A percentile compares a stretch with the other conserved stretches of the same genome.
Conservation (phyloP, 2,329 filamentous ascomycete genomes). For the Chaetomium strumarium region DNA sequence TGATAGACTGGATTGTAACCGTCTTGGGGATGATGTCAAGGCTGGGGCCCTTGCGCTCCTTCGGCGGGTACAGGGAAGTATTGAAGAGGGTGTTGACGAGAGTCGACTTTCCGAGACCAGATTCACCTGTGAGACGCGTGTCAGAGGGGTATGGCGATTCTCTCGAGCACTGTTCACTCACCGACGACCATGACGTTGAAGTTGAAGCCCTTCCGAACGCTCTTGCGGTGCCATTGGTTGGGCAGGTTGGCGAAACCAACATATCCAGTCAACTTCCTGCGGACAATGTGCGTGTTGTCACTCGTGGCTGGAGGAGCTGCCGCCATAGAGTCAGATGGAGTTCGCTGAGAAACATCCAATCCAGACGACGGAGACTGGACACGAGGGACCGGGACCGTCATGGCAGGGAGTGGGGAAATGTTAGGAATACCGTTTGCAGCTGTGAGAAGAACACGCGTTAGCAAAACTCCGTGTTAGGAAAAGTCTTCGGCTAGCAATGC, state of each 20-base stretch:
- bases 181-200: constrained; percentile 99
- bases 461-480: constrained; percentile 22
- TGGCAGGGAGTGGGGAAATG: constrained; percentile 34
- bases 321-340: constrained; percentile 35
- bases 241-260: constrained; percentile 98
- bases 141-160: neutral
- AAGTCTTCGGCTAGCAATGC: constrained; percentile 16
- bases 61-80: constrained; percentile 96
- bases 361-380: constrained; percentile 34
- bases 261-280: constrained; percentile 95
- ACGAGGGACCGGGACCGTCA: constrained; percentile 36
- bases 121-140: constrained; percentile 66
- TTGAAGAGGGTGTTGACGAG: constrained; percentile 99
- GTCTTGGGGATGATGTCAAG: constrained; percentile 99
- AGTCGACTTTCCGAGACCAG: constrained; percentile 96
- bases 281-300: constrained; percentile 90
- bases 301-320: constrained; percentile 43
- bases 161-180: constrained; percentile 43
- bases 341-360: constrained; percentile 29
- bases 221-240: constrained; percentile 99
- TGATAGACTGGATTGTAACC: constrained; percentile 89
- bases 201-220: constrained; percentile 99
- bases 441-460: constrained; percentile 34
- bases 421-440: constrained; percentile 36
- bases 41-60: constrained; percentile 95